Percentiles rank a stretch among this genome's conserved stretches.
Evolutionary conservation across 371 early-diverging fungal genomes (phyloP).

Genomic region (Coemansia sp.): DNA sequence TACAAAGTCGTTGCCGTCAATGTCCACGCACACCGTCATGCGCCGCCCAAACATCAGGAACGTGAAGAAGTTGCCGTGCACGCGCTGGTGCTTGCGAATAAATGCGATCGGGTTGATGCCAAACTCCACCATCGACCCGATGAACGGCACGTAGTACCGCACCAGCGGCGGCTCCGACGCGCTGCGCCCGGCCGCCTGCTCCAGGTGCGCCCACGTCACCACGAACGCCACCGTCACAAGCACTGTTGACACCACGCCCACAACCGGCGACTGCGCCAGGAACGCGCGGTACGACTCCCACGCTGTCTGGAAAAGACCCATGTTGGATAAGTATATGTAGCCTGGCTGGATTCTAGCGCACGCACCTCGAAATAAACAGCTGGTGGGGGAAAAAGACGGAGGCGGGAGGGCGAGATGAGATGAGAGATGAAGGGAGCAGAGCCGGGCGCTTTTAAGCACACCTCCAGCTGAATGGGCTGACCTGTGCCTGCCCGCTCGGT

Average conservation of each 20-base stretch:
- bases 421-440: slow-evolving; percentile 4
- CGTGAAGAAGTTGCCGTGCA: slow-evolving; percentile 89
- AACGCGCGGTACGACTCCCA: slow-evolving; percentile 36
- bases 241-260: slow-evolving; percentile 21
- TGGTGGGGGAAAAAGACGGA: background rate
- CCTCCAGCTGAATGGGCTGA: background rate
- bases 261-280: slow-evolving; percentile 37
- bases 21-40: slow-evolving; percentile 85
- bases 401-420: slow-evolving; percentile 1
- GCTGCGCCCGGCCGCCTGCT: slow-evolving; percentile 50
- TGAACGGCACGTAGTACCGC: slow-evolving; percentile 83
- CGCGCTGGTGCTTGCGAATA: slow-evolving; percentile 65
- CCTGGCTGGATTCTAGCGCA: background rate
- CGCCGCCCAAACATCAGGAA: slow-evolving; percentile 89
- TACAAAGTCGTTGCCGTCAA: slow-evolving; percentile 94
- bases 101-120: slow-evolving; percentile 90
- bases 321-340: background rate
- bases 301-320: slow-evolving; percentile 28
- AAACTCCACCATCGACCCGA: slow-evolving; percentile 86
- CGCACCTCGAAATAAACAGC: background rate
- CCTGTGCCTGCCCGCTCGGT: slow-evolving; percentile 2
- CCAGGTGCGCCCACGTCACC: slow-evolving; percentile 50
- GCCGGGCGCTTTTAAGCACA: background rate
- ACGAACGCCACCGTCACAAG: slow-evolving; percentile 22
- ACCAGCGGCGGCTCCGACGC: slow-evolving; percentile 80